Base-by-base conservation (phyloP, 2,329 filamentous ascomycete species). In the Mycosphaerella arachidis region DNA sequence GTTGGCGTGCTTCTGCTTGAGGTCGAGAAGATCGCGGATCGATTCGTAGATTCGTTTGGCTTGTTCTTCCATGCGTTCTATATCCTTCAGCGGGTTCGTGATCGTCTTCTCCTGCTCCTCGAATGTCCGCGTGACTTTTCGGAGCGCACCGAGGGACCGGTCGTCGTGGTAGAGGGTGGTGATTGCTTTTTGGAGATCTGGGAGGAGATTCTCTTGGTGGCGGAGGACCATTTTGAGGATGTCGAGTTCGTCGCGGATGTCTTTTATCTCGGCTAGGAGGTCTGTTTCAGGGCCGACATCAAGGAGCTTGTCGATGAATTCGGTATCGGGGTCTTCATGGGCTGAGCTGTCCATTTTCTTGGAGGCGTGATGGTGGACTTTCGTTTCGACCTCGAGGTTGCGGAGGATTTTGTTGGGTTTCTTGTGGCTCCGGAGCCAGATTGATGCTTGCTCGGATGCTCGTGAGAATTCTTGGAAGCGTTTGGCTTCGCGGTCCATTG, bases 1-100 rank as follows among this genome's bases (percentile, higher is more conserved):
- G 72, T 88, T 88, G 63, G 84, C 85, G 59, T 88, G 85, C 70
- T 88, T 88, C 66, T 89, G 86, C 67, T 89, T 89, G 0, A 88
- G 78, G 63, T 88, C 86, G 0, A 89, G 80, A 5, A 88, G 74
- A 64, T 87, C 82, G 0, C 82, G 85, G 48, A 88, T 80, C 58
- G 79, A 82, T 48, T 79, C 74, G 67, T 87, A 86, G 61, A 87
- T 83, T 24, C 81, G 78, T 59, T 82, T 78, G 0, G 85, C 84
- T 70, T 86, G 85, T 54, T 81, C 80, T 67, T 86, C 82, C 85
- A 88, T 88, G 16, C 84, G 78, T 35, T 81, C 78, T n/a, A 87
- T 78, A 61, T 88, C 85, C 30, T 70, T 66, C 27, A 69, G 50
- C 7, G 67, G 66, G 45, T 68, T 67, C 13, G 85, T 83, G 24